These are phyloP conservation scores for Camellia japonica DNA, from an alignment of 148 eudicot species.

Conservation along the genomic window DNA sequence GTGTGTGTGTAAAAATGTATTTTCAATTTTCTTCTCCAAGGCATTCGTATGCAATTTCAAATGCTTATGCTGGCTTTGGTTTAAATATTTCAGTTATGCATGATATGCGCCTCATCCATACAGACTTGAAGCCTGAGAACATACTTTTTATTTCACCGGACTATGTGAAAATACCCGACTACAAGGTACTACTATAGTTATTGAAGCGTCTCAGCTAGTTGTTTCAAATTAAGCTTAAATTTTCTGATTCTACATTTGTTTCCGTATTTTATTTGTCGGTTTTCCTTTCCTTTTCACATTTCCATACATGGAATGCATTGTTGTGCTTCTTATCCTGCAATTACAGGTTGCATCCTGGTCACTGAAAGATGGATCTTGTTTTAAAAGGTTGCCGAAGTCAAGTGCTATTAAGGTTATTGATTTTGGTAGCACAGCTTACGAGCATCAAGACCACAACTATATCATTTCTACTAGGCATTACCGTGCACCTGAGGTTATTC, in stretches of 20 bases:
- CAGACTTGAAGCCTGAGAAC: conserved; percentile 95
- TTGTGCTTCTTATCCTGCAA: conserved; percentile 17
- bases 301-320: neutral
- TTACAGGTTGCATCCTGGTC: conserved; percentile 36
- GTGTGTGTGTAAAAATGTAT: neutral
- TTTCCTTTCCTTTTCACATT: neutral
- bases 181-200: conserved; percentile 46
- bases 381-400: conserved; percentile 61
- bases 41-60: neutral
- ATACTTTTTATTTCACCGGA: conserved; percentile 83
- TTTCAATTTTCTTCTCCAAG: neutral
- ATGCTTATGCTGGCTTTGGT: conserved; percentile 25
- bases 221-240: neutral
- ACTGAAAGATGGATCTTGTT: conserved; percentile 34
- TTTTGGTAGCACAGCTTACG: conserved; percentile 69
- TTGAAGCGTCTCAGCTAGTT: no score
- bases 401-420: conserved; percentile 67
- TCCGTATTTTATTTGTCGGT: neutral
- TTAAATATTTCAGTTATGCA: conserved; percentile 75
- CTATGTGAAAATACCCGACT: conserved; percentile 71
- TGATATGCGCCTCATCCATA: conserved; percentile 85
- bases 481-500: conserved; percentile 70
- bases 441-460: conserved; percentile 46
- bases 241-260: neutral
- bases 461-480: conserved; percentile 69